A percentile compares a stretch with the other conserved stretches of the same genome.
Conservation (phyloP, 1,284 basidiomycete genomes). For the Amylostereum areolatum region DNA sequence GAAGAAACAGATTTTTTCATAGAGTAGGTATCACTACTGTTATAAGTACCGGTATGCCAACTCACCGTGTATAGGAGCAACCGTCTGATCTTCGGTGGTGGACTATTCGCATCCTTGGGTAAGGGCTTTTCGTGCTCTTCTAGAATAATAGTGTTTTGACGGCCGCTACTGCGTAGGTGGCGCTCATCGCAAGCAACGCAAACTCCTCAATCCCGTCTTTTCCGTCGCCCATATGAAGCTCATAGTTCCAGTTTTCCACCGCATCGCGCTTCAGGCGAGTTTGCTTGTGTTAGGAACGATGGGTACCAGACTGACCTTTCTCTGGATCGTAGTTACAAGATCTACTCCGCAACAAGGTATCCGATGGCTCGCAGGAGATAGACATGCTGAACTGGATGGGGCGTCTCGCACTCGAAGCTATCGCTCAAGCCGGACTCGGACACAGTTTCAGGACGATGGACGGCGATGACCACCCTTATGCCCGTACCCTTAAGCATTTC, state of each 20-base stretch:
- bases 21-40: neutral
- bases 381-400: constrained; percentile 47
- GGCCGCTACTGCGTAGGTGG: constrained; percentile 25
- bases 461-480: constrained; percentile 26
- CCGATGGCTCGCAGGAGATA: constrained; percentile 21
- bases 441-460: constrained; percentile 49
- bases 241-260: constrained; percentile 19
- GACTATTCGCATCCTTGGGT: constrained; percentile 20
- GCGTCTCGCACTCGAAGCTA: constrained; percentile 42
- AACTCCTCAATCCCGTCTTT: constrained; percentile 23
- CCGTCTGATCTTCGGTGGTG: constrained; percentile 23
- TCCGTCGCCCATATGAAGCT: constrained; percentile 18
- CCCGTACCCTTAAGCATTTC: constrained; percentile 39
- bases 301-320: neutral
- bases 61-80: constrained; percentile 30
- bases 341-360: constrained; percentile 13
- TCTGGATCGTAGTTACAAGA: constrained; percentile 15
- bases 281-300: neutral
- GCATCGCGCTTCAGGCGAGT: constrained; percentile 14
- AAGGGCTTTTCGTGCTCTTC: neutral
- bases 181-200: constrained; percentile 20
- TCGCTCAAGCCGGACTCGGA: constrained; percentile 43
- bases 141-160: neutral
- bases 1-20: constrained; percentile 15
- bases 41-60: constrained; percentile 6